These are phyloP conservation scores for Polytrichum formosum DNA, from an alignment of 225 moss, liverwort and hornwort species.

Conservation along the genomic window DNA sequence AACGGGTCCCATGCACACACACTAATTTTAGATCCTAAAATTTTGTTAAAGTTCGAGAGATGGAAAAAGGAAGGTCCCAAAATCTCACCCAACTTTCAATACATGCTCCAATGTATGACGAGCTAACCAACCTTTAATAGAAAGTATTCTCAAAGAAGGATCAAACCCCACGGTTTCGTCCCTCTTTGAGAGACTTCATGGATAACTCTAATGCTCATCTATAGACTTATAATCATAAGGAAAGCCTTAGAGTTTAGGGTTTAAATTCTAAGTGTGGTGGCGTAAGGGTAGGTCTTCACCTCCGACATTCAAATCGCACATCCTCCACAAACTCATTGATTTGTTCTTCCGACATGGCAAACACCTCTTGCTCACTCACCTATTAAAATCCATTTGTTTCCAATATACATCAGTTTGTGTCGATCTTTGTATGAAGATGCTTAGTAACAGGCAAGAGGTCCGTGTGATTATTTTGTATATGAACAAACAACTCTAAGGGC, in stretches of 20 bases:
- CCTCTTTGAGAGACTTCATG: too few relatives aligned
- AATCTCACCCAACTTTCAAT: too few relatives aligned
- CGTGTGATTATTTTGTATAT: neutral
- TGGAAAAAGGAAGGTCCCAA: too few relatives aligned
- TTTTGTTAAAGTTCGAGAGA: too few relatives aligned
- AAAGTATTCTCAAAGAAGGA: too few relatives aligned
- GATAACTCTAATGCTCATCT: neutral
- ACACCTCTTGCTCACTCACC: conserved; percentile 43
- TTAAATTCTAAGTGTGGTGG: too few relatives aligned
- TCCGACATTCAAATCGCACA: conserved; percentile 68
- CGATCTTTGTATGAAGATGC: neutral
- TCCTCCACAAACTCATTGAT: conserved; percentile 71
- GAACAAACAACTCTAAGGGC: neutral
- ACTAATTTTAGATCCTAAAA: too few relatives aligned
- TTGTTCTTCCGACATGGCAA: conserved; percentile 56
- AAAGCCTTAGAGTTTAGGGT: too few relatives aligned
- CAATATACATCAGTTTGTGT: neutral
- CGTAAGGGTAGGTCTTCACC: conserved; percentile 22
- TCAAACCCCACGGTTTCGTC: too few relatives aligned
- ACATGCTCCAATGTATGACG: too few relatives aligned
- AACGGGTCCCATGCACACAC: too few relatives aligned
- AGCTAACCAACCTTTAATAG: too few relatives aligned
- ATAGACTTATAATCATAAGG: neutral
- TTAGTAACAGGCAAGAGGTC: neutral
- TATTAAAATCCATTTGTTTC: neutral